A percentile compares a stretch with the other conserved stretches of the same genome.
Conservation (phyloP, 2,329 filamentous ascomycete genomes). For the Pestalotiopsis sp. region DNA sequence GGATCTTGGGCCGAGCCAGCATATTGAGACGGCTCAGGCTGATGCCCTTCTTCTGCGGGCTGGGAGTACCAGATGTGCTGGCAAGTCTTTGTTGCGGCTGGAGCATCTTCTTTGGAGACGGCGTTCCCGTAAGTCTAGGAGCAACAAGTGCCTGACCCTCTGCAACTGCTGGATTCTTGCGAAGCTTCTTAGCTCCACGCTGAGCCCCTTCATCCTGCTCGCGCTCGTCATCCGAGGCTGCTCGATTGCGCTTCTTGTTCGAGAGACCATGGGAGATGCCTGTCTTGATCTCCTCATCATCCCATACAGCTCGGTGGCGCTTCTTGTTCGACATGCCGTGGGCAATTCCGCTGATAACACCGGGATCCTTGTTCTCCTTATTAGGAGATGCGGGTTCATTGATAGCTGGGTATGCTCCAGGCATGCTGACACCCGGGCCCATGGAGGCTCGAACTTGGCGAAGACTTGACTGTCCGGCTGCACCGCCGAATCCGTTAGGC, state of each 20-base stretch:
- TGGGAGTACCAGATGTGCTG: constrained; percentile 34
- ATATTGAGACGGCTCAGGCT: constrained; percentile 63
- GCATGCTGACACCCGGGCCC: constrained; percentile 47
- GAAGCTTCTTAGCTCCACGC: constrained; percentile 59
- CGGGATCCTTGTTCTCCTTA: constrained; percentile 38
- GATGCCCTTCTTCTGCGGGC: constrained; percentile 51
- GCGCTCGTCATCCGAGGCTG: constrained; percentile 50
- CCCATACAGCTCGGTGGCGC: constrained; percentile 58
- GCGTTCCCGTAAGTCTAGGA: constrained; percentile 42
- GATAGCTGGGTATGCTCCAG: constrained; percentile 54
- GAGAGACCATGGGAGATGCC: constrained; percentile 63
- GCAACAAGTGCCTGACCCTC: constrained; percentile 40
- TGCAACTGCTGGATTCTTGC: constrained; percentile 49
- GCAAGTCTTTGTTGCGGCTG: constrained; percentile 21
- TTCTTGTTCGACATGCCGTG: constrained; percentile 71
- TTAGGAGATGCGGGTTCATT: constrained; percentile 33
- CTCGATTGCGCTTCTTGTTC: constrained; percentile 55
- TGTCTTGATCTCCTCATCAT: constrained; percentile 48
- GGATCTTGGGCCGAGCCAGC: constrained; percentile 62
- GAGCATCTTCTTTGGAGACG: constrained; percentile 35
- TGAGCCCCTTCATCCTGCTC: constrained; percentile 47
- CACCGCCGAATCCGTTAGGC: constrained; percentile 56
- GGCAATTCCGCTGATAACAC: constrained; percentile 47
- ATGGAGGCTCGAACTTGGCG: constrained; percentile 61
- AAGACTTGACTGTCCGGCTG: constrained; percentile 61